Evolutionary conservation across 805 yeast genomes (phyloP), one percentile per base, ranked within the genome.

Genomic region (Priceomyces carsonii): DNA sequence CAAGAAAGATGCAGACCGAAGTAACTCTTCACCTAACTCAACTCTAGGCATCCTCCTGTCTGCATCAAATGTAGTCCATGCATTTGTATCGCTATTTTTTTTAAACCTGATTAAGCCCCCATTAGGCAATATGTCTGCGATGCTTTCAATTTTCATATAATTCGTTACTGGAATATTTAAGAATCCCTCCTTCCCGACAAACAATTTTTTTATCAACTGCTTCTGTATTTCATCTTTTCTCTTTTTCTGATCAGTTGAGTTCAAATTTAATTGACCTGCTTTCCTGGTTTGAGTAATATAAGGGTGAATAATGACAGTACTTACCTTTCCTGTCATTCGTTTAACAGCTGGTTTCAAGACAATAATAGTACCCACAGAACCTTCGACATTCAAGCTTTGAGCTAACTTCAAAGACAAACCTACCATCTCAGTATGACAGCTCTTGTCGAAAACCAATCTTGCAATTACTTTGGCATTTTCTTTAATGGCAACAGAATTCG

Each of bases 81-180:
- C 57, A 29, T 47, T 49, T 7, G 34, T 7, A 5, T 76, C 79
- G 26, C 66, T 73, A 29, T 61, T 62, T 33, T 57, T 59, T 37
- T 73, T 75, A 44, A 81, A 65, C 35, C 69, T 75, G 17, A 85
- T 33, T 5, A 75, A 34, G 0, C 84, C 90, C 9, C 95, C 93
- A 26, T 63, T 43, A 0, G 85, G 82, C 13, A 83, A 53, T 1
- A 60, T 42, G 0, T 53, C 53, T 1, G 76, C 68, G 2, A 76
- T 55, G 0, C 57, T 49, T 1, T 90, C 88, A 1, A 85, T 44
- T 41, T 73, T 75, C 34, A 70, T 51, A 18, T 61, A 64, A 39
- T 75, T 73, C 0, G 89, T 75, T 26, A 80, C 47, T 2, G 77
- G 69, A 1, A 67, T 51, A 6, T 35, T 42, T 20, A 51, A 50